A percentile compares a stretch with the other conserved stretches of the same genome.
phyloP scores from a whole-genome alignment of 345 rosid species.

The Crucihimalaya himalaica region DNA sequence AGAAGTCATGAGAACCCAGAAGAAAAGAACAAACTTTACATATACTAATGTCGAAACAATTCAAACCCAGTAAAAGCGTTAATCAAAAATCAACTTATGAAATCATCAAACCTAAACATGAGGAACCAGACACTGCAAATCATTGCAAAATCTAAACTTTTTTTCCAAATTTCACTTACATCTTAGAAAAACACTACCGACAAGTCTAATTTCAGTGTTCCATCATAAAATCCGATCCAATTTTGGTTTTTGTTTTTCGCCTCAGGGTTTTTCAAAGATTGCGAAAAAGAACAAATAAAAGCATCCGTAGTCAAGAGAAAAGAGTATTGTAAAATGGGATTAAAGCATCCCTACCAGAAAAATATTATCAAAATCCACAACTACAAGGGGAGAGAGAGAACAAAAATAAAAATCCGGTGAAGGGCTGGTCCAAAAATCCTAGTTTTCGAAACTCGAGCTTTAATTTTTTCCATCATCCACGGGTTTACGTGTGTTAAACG shows the following conservation, averaged over 20 bases:
- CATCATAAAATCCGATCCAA: not conserved
- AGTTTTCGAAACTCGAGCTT: not conserved
- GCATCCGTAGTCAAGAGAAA: no score
- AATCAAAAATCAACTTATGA: not conserved
- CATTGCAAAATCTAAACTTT: not conserved
- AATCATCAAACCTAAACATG: not conserved
- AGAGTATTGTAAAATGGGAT: not conserved
- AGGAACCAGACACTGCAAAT: not conserved
- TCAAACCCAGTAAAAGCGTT: no score
- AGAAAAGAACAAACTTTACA: slow-evolving; percentile 24
- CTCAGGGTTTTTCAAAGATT: not conserved
- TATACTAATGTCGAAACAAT: no score
- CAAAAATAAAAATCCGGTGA: slow-evolving; percentile 1
- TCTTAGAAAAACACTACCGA: not conserved
- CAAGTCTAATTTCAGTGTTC: slow-evolving; percentile 4
- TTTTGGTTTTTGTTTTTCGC: not conserved
- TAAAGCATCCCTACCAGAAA: not conserved
- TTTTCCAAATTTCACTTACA: not conserved
- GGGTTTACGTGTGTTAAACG: slow-evolving; percentile 25
- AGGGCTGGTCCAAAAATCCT: not conserved
- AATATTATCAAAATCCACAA: not conserved
- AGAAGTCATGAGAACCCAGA: not conserved
- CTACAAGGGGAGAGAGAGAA: not conserved
- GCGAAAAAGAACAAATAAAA: not conserved
- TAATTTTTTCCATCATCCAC: slow-evolving; percentile 12